Percentiles rank a stretch among this genome's conserved stretches.
phyloP scores from a whole-genome alignment of 371 early-diverging fungal genomes.

The Nematocida sp. region DNA sequence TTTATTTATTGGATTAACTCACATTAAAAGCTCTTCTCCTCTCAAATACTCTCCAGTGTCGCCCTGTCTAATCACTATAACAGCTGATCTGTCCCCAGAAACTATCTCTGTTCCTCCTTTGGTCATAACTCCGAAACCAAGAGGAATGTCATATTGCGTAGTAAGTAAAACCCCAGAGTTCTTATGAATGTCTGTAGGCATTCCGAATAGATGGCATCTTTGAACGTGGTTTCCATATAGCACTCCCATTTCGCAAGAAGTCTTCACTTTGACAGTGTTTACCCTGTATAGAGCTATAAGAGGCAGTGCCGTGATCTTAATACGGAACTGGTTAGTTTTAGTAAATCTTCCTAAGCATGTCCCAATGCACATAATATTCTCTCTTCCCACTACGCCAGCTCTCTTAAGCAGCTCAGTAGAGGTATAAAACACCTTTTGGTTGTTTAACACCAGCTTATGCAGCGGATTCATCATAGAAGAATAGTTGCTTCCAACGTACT shows the following conservation, averaged over 20 bases:
- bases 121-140: conserved; percentile 95
- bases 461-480: conserved; percentile 54
- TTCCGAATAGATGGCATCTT: conserved; percentile 87
- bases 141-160: conserved; percentile 82
- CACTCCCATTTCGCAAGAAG: conserved; percentile 95
- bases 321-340: conserved; percentile 85
- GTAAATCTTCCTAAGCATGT: conserved; percentile 95
- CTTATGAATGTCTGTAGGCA: conserved; percentile 90
- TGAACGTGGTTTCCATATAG: conserved; percentile 96
- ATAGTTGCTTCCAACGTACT: conserved; percentile 63
- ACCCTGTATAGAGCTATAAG: conserved; percentile 84
- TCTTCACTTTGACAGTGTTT: conserved; percentile 93
- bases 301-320: conserved; percentile 85
- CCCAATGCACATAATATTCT: conserved; percentile 80
- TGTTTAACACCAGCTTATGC: conserved; percentile 55
- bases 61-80: conserved; percentile 89
- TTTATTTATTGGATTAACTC: too few relatives aligned
- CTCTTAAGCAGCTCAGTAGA: conserved; percentile 53
- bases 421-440: conserved; percentile 58
- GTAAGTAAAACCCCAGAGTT: conserved; percentile 90
- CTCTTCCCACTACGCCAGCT: conserved; percentile 63
- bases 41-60: conserved; percentile 90
- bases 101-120: conserved; percentile 79
- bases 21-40: conserved; percentile 56
- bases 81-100: conserved; percentile 83